Conservation (phyloP, 768 basidiomycete genomes). For the Xerocomellus chrysenteron region DNA sequence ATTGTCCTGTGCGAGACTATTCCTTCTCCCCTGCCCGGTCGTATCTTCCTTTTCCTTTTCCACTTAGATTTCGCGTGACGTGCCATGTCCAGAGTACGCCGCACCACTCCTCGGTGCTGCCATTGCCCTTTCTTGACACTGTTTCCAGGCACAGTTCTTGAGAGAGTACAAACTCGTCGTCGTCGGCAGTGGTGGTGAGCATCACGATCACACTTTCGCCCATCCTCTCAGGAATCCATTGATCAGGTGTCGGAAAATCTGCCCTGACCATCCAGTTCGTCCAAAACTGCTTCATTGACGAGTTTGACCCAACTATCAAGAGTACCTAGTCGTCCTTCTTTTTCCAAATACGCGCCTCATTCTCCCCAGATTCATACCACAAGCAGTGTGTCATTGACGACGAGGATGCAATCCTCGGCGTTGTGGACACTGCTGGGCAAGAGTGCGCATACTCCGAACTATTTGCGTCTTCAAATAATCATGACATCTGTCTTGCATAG, state of each 20-base stretch:
- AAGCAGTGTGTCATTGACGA: conserved; percentile 98
- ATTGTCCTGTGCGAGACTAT: no score
- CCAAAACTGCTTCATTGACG: conserved; percentile 90
- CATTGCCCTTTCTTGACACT: no score
- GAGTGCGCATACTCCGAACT: conserved; percentile 58
- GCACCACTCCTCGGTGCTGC: conserved; percentile 24
- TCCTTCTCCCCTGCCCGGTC: no score
- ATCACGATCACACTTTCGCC: conserved; percentile 33
- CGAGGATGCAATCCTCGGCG: conserved; percentile 96
- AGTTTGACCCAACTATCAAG: conserved; percentile 95
- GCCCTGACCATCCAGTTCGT: conserved; percentile 98
- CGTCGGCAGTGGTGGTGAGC: conserved; percentile 92
- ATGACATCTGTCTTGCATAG: conserved; percentile 38
- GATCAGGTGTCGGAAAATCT: conserved; percentile 64
- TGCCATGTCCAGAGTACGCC: conserved; percentile 33
- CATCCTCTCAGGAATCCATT: not conserved
- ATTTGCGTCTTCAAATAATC: conserved; percentile 2
- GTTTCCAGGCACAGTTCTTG: no score
- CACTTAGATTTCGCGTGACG: conserved; percentile 2
- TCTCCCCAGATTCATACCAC: conserved; percentile 79
- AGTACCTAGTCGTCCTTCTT: conserved; percentile 41
- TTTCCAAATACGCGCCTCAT: not conserved
- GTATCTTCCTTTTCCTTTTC: not conserved
- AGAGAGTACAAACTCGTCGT: conserved; percentile 89
- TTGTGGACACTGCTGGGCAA: conserved; percentile 96